Evolutionary conservation across 129 eudicot species (phyloP).

Genomic region (Cynara cardunculus): DNA sequence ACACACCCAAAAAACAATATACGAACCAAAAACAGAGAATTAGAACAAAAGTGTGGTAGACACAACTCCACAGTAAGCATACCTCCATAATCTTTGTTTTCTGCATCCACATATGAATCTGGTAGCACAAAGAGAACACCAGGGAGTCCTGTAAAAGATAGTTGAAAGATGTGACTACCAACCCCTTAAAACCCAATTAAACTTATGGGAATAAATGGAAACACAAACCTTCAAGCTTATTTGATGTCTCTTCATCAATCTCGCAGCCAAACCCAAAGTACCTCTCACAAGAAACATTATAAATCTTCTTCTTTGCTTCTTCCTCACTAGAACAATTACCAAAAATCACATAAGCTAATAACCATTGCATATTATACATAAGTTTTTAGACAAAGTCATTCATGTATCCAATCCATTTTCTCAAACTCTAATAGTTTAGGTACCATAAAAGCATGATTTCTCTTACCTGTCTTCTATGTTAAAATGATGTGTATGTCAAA

Average conservation of each 20-base stretch:
- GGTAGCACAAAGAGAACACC: slow-evolving; percentile 98
- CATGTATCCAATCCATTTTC: background rate
- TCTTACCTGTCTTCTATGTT: background rate
- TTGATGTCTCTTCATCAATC: slow-evolving; percentile 92
- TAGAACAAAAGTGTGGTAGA: background rate
- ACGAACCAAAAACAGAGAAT: background rate
- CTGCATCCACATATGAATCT: slow-evolving; percentile 97
- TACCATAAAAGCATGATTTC: background rate
- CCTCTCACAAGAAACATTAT: slow-evolving; percentile 94
- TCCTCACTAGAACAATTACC: slow-evolving; percentile 55
- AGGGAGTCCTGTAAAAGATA: slow-evolving; percentile 61
- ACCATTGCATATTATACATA: background rate
- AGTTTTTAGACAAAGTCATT: background rate
- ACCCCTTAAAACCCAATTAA: background rate
- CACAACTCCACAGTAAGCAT: slow-evolving; percentile 7
- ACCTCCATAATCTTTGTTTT: slow-evolving; percentile 98
- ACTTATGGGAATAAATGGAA: background rate
- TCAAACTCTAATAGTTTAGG: background rate
- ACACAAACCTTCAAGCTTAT: slow-evolving; percentile 79
- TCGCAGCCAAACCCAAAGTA: slow-evolving; percentile 97
- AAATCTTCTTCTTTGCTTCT: slow-evolving; percentile 91
- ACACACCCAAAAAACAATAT: background rate
- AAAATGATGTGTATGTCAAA: background rate
- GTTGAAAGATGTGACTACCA: background rate
- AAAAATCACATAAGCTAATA: background rate